Conservation (phyloP, 208 protist species). For the Trypanosoma vivax region DNA sequence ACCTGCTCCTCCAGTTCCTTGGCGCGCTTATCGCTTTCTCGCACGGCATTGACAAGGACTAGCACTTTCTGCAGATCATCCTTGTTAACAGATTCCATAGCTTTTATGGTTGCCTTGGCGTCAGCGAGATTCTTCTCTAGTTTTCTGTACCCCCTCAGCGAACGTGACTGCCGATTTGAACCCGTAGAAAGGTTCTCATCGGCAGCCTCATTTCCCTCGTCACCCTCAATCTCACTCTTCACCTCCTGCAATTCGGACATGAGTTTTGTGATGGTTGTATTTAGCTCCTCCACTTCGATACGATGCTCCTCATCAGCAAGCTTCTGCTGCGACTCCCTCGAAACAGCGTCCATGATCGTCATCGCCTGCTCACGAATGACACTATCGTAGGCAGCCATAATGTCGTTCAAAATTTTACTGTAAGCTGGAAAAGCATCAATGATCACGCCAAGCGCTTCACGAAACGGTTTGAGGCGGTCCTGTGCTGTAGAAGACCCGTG, state of each 20-base stretch:
- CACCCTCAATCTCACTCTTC: conserved; percentile 17
- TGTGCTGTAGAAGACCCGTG: conserved; percentile 14
- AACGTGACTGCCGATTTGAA: background rate
- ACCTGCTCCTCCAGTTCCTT: conserved; percentile 58
- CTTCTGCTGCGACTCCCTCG: conserved; percentile 9
- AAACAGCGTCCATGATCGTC: conserved; percentile 46
- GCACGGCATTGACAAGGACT: conserved; percentile 62
- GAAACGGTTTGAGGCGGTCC: conserved; percentile 60
- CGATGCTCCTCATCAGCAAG: conserved; percentile 17
- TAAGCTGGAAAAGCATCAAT: conserved; percentile 66
- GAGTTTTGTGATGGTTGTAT: conserved; percentile 26
- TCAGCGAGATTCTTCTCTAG: conserved; percentile 27
- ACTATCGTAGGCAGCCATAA: conserved; percentile 71
- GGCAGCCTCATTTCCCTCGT: conserved; percentile 1
- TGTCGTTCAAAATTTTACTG: conserved; percentile 54
- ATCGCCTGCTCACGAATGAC: conserved; percentile 72
- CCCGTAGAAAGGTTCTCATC: background rate
- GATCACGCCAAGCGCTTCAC: conserved; percentile 65
- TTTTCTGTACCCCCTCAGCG: conserved; percentile 6
- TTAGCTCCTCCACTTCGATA: conserved; percentile 24
- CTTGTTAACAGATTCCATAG: conserved; percentile 45
- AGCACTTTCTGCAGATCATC: conserved; percentile 72
- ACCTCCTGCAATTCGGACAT: conserved; percentile 25
- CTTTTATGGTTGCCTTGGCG: conserved; percentile 28
- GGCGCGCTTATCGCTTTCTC: conserved; percentile 66